Evolutionary conservation across 1,284 basidiomycete species (phyloP).

Genomic region (Wolfiporia cocos): DNA sequence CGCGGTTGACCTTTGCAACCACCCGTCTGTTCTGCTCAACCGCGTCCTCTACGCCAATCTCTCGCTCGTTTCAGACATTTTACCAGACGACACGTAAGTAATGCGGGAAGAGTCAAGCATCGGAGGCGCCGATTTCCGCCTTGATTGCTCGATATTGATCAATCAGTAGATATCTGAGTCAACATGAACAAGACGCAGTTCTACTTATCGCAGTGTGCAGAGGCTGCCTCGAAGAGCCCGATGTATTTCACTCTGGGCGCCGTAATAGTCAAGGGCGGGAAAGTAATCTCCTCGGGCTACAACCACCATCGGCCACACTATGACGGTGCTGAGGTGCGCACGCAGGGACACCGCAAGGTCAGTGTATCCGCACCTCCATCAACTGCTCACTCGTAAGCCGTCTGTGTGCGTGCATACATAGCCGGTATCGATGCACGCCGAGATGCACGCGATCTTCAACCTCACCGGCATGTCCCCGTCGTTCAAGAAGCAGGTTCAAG

Average conservation of each 20-base stretch:
- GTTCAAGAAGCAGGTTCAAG: constrained; percentile 50
- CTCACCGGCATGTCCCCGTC: constrained; percentile 46
- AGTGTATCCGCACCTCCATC: too few species aligned
- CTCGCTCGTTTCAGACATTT: too few species aligned
- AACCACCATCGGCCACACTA: constrained; percentile 53
- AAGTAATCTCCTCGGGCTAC: constrained; percentile 45
- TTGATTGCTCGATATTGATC: too few species aligned
- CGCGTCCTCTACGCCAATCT: too few species aligned
- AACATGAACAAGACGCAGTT: constrained; percentile 45
- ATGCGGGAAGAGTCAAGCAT: too few species aligned
- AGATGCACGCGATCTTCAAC: constrained; percentile 55
- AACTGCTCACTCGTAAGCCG: too few species aligned
- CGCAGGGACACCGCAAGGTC: constrained; percentile 37
- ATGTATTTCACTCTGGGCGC: constrained; percentile 54
- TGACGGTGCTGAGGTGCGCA: constrained; percentile 38
- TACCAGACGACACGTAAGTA: too few species aligned
- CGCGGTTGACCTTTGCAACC: too few species aligned
- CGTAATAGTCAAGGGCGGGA: constrained; percentile 52
- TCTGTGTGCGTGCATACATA: too few species aligned
- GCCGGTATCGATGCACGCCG: constrained; percentile 55
- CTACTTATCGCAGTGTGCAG: constrained; percentile 46
- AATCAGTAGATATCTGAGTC: too few species aligned
- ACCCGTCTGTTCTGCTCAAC: too few species aligned
- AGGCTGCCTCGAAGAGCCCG: constrained; percentile 44
- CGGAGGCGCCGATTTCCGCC: too few species aligned